Conservation (phyloP, 2,329 filamentous ascomycete genomes). For the Dactylonectria macrodidyma region DNA sequence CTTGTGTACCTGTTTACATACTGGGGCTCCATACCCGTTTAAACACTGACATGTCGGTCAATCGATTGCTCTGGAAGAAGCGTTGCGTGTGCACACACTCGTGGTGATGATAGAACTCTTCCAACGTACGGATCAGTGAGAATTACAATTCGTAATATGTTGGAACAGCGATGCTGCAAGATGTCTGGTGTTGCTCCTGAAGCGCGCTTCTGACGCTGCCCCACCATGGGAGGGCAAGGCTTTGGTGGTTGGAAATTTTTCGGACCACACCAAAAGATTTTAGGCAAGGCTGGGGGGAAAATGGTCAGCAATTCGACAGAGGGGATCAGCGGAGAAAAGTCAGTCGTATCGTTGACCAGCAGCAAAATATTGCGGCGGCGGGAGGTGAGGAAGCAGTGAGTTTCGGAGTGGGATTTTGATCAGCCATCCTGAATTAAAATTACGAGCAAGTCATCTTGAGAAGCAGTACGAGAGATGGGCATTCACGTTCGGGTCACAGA, state of each 20-base stretch:
- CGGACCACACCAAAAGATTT: constrained; percentile 35
- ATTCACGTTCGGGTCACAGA: not conserved
- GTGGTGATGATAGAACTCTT: not conserved
- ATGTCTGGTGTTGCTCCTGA: not conserved
- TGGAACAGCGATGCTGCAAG: not conserved
- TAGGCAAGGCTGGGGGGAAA: constrained; percentile 45
- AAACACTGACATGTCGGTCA: constrained; percentile 40
- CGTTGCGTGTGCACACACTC: not conserved
- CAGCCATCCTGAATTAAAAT: not conserved
- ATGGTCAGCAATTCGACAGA: constrained; percentile 18
- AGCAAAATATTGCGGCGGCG: not conserved
- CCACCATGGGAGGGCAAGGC: constrained; percentile 48
- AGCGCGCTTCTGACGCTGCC: constrained; percentile 7
- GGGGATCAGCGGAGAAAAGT: not conserved
- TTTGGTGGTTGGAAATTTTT: constrained; percentile 39
- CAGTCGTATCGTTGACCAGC: not conserved
- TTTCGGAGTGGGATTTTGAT: too few species aligned
- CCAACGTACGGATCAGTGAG: not conserved
- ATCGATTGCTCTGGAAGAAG: constrained; percentile 31
- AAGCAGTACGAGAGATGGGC: too few species aligned
- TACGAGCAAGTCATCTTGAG: not conserved
- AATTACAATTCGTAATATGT: not conserved
- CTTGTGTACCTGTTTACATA: constrained; percentile 51
- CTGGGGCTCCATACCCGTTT: constrained; percentile 51
- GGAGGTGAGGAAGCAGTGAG: not conserved